phyloP scores from a whole-genome alignment of 2,329 filamentous ascomycete genomes.

The Alternaria sp. region DNA sequence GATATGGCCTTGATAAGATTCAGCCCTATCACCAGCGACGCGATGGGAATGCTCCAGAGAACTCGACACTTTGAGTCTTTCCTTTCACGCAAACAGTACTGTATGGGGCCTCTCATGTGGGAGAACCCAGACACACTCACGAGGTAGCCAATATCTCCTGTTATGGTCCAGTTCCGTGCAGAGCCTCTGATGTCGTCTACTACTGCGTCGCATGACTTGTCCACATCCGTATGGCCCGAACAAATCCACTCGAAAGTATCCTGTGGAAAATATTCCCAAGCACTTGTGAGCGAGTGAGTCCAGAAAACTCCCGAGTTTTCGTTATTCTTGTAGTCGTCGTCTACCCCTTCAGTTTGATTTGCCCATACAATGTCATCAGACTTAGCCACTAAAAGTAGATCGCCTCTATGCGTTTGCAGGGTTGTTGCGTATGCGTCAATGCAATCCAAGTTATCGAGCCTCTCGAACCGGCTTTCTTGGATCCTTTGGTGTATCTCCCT shows the following conservation, averaged over 20 bases:
- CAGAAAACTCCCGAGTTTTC: neutral
- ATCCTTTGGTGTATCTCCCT: neutral
- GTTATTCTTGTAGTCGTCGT: neutral
- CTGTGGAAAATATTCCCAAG: neutral
- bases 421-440: constrained; percentile 20
- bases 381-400: constrained; percentile 17
- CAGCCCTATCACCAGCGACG: constrained; percentile 16
- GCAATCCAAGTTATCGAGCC: constrained; percentile 12
- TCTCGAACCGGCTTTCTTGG: neutral
- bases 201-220: neutral
- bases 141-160: no score
- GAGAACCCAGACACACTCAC: neutral
- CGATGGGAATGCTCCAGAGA: constrained; percentile 19
- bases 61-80: constrained; percentile 21
- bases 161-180: constrained; percentile 12
- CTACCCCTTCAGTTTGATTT: neutral
- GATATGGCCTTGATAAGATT: constrained; percentile 27
- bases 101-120: constrained; percentile 5
- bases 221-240: neutral
- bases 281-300: neutral
- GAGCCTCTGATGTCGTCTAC: neutral
- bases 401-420: constrained; percentile 14
- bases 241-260: neutral
- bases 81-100: constrained; percentile 28
- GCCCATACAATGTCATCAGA: neutral